These are phyloP conservation scores for Cladosporium velox DNA, from an alignment of 2,329 filamentous ascomycete genomes.

Conservation along the genomic window DNA sequence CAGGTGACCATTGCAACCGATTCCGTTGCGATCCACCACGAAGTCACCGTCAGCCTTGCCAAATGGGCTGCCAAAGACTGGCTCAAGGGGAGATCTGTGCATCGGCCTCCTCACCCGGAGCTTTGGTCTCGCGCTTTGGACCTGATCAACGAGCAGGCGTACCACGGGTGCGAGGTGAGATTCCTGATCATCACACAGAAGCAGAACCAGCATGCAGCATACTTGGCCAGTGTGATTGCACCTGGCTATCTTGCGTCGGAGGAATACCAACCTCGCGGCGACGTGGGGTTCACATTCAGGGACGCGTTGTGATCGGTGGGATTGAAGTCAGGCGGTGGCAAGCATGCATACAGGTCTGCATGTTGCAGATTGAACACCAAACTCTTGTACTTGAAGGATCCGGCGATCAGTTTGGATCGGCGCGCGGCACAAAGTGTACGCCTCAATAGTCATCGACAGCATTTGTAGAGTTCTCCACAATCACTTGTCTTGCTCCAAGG, in stretches of 20 bases:
- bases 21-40: background rate
- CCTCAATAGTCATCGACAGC: constrained; percentile 1
- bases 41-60: background rate
- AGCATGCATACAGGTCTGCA: too few species aligned
- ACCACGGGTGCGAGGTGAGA: background rate
- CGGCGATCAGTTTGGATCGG: background rate
- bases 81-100: background rate
- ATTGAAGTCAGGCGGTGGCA: too few species aligned
- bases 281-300: too few species aligned
- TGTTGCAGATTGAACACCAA: too few species aligned
- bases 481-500: constrained; percentile 24
- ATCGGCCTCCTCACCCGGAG: background rate
- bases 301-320: too few species aligned
- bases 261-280: too few species aligned
- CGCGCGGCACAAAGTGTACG: background rate
- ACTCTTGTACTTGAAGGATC: background rate
- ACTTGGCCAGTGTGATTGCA: too few species aligned
- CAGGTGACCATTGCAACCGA: background rate
- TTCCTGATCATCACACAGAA: too few species aligned
- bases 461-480: constrained; percentile 8
- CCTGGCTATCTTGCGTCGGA: too few species aligned
- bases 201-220: too few species aligned
- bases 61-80: background rate
- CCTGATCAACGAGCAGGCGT: background rate
- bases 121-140: background rate